Evolutionary conservation across 805 yeast genomes (phyloP).

Genomic region (Myxozyma neotropica): DNA sequence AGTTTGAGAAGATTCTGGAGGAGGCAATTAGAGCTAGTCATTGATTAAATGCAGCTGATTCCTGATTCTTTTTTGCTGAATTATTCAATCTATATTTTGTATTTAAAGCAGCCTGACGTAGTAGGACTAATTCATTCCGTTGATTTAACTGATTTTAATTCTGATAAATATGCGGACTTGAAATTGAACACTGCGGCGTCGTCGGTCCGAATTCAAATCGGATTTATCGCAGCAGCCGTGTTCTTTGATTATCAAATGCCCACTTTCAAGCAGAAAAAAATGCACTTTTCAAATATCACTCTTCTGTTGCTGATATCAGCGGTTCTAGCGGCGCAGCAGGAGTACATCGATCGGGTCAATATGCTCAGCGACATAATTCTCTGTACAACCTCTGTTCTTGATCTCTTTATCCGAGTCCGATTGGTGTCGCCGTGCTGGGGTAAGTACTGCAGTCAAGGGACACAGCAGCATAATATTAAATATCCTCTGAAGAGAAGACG

Average conservation of each 20-base stretch:
- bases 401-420: not conserved
- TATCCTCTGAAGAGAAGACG: not conserved
- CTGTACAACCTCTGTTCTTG: slow-evolving; percentile 6
- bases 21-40: not conserved
- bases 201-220: too few species aligned
- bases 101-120: not conserved
- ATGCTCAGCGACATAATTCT: slow-evolving; percentile 3
- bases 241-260: too few species aligned
- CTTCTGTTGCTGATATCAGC: not conserved
- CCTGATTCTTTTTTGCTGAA: not conserved
- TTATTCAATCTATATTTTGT: not conserved
- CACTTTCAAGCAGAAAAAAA: too few species aligned
- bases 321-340: not conserved
- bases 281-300: not conserved
- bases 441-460: not conserved
- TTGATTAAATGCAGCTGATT: not conserved
- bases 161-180: too few species aligned
- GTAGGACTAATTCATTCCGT: too few species aligned
- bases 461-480: not conserved
- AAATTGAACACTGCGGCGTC: too few species aligned
- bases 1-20: slow-evolving; percentile 17
- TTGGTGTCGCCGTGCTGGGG: slow-evolving; percentile 15
- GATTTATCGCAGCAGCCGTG: too few species aligned
- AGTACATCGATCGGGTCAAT: not conserved
- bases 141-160: too few species aligned